These are phyloP conservation scores for Digitaria exilis DNA, from an alignment of 202 grass and related monocot genomes.

Conservation along the genomic window DNA sequence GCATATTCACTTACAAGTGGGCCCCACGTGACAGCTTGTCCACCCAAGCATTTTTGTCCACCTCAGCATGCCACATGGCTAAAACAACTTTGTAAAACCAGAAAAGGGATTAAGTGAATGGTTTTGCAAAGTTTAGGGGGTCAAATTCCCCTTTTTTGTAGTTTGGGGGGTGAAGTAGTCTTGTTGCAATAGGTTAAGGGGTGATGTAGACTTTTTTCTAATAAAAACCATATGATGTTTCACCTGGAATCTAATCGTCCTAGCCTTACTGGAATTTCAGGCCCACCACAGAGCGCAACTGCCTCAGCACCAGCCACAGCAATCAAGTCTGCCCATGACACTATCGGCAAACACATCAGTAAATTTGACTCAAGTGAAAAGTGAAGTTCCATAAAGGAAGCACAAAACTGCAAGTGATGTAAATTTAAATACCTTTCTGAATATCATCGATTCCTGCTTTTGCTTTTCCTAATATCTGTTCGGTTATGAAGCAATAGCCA, in stretches of 20 bases:
- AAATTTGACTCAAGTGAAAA: slow-evolving; percentile 27
- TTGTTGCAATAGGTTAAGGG: no score
- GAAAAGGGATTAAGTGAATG: no score
- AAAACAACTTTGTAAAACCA: no score
- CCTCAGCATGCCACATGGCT: no score
- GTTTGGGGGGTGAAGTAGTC: no score
- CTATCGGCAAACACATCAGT: slow-evolving; percentile 41
- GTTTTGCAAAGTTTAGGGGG: no score
- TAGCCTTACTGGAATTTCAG: slow-evolving; percentile 72
- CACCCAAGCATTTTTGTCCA: no score
- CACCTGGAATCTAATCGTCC: slow-evolving; percentile 93
- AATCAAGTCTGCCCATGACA: slow-evolving; percentile 98
- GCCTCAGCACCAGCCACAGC: slow-evolving; percentile 86
- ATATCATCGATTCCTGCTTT: slow-evolving; percentile 65
- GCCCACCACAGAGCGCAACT: slow-evolving; percentile 82
- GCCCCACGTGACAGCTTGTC: no score
- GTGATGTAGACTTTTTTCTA: no score
- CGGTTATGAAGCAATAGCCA: slow-evolving; percentile 39
- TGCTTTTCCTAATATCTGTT: slow-evolving; percentile 83
- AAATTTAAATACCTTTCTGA: slow-evolving; percentile 61
- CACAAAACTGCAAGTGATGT: slow-evolving; percentile 12
- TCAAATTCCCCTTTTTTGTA: no score
- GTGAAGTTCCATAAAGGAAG: slow-evolving; percentile 25
- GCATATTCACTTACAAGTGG: no score
- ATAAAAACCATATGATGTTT: no score